phyloP scores from a whole-genome alignment of 2,329 filamentous ascomycete species.

The Niveomyces coronatus region DNA sequence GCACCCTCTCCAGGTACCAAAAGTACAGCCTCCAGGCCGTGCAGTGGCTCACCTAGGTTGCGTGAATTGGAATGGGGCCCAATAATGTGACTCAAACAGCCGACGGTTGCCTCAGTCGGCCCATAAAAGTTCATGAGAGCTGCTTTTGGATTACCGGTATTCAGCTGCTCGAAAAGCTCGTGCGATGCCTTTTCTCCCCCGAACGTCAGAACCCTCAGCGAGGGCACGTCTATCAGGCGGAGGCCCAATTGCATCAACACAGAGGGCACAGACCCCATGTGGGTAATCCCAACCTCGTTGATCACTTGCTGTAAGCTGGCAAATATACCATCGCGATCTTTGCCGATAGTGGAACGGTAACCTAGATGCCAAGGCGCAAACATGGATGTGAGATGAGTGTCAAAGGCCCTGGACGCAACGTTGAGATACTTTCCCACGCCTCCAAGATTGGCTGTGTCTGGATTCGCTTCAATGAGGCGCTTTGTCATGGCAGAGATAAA shows the following conservation, averaged over 20 bases:
- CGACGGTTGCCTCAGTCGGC: conserved; percentile 57
- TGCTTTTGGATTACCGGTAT: conserved; percentile 1
- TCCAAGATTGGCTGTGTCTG: conserved; percentile 12
- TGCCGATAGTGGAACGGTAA: background rate
- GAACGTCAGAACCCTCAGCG: conserved; percentile 53
- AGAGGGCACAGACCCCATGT: conserved; percentile 56
- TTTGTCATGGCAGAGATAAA: conserved; percentile 9
- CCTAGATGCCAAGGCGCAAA: conserved; percentile 11
- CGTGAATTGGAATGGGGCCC: conserved; percentile 11
- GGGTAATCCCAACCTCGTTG: conserved; percentile 44
- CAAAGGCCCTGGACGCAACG: conserved; percentile 17
- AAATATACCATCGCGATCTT: conserved; percentile 9
- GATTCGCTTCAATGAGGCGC: conserved; percentile 10
- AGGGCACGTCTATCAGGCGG: conserved; percentile 47
- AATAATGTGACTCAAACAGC: conserved; percentile 25
- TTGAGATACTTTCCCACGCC: conserved; percentile 17
- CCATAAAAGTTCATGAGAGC: conserved; percentile 34
- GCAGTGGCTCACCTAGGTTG: conserved; percentile 14
- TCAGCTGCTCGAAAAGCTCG: conserved; percentile 47
- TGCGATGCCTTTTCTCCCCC: conserved; percentile 56
- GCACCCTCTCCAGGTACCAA: conserved; percentile 6
- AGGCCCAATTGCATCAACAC: conserved; percentile 44
- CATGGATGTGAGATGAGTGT: conserved; percentile 16
- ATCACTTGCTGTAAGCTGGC: conserved; percentile 30
- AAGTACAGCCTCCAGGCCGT: conserved; percentile 12